These are phyloP conservation scores for Backusella macrospora DNA, from an alignment of 192 early-diverging fungal species.

Conservation along the genomic window DNA sequence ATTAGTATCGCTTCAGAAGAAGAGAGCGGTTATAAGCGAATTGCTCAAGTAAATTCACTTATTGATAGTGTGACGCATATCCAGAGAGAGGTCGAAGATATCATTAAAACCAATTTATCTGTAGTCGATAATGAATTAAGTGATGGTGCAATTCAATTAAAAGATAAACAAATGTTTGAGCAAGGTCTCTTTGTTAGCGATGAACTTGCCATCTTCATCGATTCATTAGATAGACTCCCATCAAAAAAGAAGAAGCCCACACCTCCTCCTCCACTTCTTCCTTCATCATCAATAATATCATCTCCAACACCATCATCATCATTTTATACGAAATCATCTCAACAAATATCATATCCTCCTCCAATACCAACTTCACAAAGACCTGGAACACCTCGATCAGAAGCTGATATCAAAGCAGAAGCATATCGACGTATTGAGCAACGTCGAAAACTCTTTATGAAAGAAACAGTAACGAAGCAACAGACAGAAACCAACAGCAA, in stretches of 20 bases:
- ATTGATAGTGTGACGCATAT: background rate
- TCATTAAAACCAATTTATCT: conserved; percentile 21
- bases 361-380: conserved; percentile 36
- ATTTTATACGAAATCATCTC: background rate
- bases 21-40: background rate
- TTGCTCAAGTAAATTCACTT: background rate
- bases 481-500: background rate
- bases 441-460: conserved; percentile 27
- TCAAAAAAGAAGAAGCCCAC: background rate
- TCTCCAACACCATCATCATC: background rate
- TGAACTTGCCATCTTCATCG: conserved; percentile 37
- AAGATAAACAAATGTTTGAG: conserved; percentile 41
- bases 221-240: conserved; percentile 11
- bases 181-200: conserved; percentile 34
- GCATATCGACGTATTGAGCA: conserved; percentile 53
- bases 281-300: background rate
- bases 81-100: background rate
- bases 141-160: background rate
- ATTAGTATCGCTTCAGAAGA: background rate
- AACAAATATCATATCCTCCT: conserved; percentile 9
- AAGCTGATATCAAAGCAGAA: conserved; percentile 58
- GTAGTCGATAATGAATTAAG: conserved; percentile 16
- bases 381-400: conserved; percentile 38
- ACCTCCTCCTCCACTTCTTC: background rate
- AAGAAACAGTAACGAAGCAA: background rate